phyloP scores from a whole-genome alignment of 1,284 basidiomycete species.

The Volvariella surrecta region DNA sequence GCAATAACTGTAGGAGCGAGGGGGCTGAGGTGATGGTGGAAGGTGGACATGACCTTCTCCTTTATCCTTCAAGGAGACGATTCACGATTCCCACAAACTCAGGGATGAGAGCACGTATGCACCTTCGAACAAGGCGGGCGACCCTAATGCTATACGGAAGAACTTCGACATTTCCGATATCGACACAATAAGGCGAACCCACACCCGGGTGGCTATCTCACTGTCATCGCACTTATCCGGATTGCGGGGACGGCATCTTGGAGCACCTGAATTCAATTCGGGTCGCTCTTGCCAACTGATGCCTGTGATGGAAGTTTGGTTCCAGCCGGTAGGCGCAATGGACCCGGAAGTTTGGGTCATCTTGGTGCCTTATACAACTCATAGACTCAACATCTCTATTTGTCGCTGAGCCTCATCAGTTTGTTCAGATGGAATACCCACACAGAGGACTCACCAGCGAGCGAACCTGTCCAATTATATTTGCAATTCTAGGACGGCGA shows the following conservation, averaged over 20 bases:
- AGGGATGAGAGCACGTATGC: constrained; percentile 14
- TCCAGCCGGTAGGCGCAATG: constrained; percentile 6
- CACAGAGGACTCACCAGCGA: too few species aligned
- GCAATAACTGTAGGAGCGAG: constrained; percentile 9
- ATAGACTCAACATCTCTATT: too few species aligned
- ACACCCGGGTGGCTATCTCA: constrained; percentile 4
- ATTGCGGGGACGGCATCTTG: constrained; percentile 7
- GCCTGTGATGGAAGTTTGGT: constrained; percentile 10
- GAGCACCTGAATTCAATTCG: constrained; percentile 2
- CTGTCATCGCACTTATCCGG: constrained; percentile 10
- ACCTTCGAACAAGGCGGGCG: constrained; percentile 18
- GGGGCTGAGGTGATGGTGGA: constrained; percentile 3
- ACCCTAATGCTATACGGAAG: constrained; percentile 19
- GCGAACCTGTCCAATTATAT: too few species aligned
- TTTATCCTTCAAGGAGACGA: constrained; percentile 16
- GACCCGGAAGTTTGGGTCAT: constrained; percentile 6
- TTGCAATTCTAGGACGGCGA: too few species aligned
- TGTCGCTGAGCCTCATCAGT: too few species aligned
- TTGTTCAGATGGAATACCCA: too few species aligned
- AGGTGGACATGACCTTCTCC: constrained; percentile 11
- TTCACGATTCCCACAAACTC: constrained; percentile 18
- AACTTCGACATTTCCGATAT: constrained; percentile 23
- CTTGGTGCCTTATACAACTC: neutral
- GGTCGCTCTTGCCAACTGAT: neutral
- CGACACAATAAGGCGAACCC: constrained; percentile 21